These are phyloP conservation scores for Starmerella tilneyi DNA, from an alignment of 805 yeast species.

Conservation along the genomic window DNA sequence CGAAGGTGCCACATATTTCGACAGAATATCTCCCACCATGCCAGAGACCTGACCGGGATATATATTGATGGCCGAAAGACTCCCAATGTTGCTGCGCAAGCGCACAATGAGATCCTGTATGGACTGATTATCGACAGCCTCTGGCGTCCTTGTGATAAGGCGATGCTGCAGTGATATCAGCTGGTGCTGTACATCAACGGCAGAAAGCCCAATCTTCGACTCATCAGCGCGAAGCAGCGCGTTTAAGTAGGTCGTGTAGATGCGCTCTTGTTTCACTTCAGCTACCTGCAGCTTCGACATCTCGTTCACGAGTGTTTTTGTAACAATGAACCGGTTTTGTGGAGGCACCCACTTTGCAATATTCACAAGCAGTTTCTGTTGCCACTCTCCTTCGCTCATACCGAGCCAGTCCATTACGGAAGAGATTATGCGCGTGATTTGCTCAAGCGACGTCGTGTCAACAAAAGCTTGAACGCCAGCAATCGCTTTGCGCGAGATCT, in stretches of 20 bases:
- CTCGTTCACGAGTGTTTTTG: constrained; percentile 38
- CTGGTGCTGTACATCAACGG: constrained; percentile 60
- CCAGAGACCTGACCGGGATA: constrained; percentile 82
- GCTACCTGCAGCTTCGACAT: constrained; percentile 21
- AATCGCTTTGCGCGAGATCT: constrained; percentile 1
- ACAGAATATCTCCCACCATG: constrained; percentile 55
- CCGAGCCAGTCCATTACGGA: constrained; percentile 14
- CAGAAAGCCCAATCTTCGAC: constrained; percentile 78
- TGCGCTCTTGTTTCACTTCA: constrained; percentile 16
- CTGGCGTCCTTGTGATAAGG: constrained; percentile 14
- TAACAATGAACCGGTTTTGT: constrained; percentile 57
- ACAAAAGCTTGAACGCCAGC: constrained; percentile 10
- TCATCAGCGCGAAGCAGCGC: constrained; percentile 37
- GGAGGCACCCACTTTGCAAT: constrained; percentile 73
- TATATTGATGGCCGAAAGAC: constrained; percentile 65
- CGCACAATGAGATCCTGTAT: constrained; percentile 10
- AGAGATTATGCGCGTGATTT: constrained; percentile 8
- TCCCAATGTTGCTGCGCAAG: constrained; percentile 42
- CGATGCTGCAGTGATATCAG: constrained; percentile 29
- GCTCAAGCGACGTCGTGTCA: constrained; percentile 11
- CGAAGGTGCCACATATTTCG: constrained; percentile 19
- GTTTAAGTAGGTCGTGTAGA: constrained; percentile 18
- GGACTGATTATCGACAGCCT: constrained; percentile 1
- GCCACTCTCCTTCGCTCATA: constrained; percentile 37
- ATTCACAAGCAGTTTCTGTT: constrained; percentile 46